These are phyloP conservation scores for Arthrobotrys sphaeroides DNA, from an alignment of 2,329 filamentous ascomycete species.

Conservation along the genomic window DNA sequence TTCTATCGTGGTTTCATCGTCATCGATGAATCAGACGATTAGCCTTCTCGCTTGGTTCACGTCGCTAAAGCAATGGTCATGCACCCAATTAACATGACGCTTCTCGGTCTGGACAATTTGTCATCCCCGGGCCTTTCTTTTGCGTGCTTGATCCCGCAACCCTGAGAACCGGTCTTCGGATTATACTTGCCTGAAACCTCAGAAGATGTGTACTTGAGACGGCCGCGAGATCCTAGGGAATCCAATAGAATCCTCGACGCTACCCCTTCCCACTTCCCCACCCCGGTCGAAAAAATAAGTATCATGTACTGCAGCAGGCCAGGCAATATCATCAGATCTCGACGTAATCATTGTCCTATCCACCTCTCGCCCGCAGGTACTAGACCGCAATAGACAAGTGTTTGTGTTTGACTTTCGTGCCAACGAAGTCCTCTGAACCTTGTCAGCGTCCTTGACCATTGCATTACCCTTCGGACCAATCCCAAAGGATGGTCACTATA, in stretches of 20 bases:
- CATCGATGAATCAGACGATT: conserved; percentile 48
- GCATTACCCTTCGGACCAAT: conserved; percentile 36
- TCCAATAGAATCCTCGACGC: conserved; percentile 39
- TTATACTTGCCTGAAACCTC: conserved; percentile 20
- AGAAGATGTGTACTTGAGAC: not conserved
- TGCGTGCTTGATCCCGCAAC: conserved; percentile 31
- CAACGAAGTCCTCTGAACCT: conserved; percentile 25
- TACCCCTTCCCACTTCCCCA: conserved; percentile 27
- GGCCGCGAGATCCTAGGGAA: conserved; percentile 4
- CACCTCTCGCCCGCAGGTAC: conserved; percentile 14
- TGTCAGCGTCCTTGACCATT: conserved; percentile 31
- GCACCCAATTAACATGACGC: conserved; percentile 32
- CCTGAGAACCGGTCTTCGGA: conserved; percentile 1
- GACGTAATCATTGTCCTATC: conserved; percentile 43
- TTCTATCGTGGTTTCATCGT: conserved; percentile 29
- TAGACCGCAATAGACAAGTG: conserved; percentile 51
- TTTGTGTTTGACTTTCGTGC: conserved; percentile 48
- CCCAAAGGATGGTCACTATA: conserved; percentile 30
- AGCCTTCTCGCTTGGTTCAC: conserved; percentile 43
- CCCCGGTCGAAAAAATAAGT: conserved; percentile 22
- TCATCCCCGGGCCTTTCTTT: conserved; percentile 19
- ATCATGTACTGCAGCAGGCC: conserved; percentile 7
- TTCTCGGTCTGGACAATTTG: conserved; percentile 32
- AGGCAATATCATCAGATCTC: conserved; percentile 23
- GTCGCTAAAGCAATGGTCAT: conserved; percentile 48